phyloP scores from a whole-genome alignment of 2,329 filamentous ascomycete species.

The Cytospora chrysosperma region DNA sequence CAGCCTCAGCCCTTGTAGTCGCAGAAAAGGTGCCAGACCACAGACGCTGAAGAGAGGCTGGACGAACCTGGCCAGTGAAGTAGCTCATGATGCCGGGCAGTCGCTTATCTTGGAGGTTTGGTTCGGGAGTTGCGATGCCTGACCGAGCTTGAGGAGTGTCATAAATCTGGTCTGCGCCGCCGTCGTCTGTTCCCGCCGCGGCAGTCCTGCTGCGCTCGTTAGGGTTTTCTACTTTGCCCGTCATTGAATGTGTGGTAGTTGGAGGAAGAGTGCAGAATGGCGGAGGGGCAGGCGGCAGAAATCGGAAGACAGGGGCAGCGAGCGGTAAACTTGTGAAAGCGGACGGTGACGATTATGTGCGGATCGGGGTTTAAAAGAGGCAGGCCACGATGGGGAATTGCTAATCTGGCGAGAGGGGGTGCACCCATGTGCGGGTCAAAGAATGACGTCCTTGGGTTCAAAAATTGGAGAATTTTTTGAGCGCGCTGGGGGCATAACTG shows the following conservation, averaged over 20 bases:
- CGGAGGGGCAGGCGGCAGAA: conserved; percentile 24
- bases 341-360: conserved; percentile 25
- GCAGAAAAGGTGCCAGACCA: conserved; percentile 40
- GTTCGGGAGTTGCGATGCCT: conserved; percentile 88
- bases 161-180: conserved; percentile 73
- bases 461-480: conserved; percentile 23
- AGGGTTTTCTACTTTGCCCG: conserved; percentile 41
- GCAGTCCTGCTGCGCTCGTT: conserved; percentile 54
- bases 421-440: conserved; percentile 18
- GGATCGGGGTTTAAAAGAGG: conserved; percentile 24
- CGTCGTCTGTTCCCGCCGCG: conserved; percentile 59
- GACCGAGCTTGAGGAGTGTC: conserved; percentile 73
- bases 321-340: conserved; percentile 26
- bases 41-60: conserved; percentile 63
- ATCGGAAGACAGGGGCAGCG: conserved; percentile 26
- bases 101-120: conserved; percentile 91
- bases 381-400: conserved; percentile 23
- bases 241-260: conserved; percentile 23
- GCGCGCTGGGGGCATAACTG: conserved; percentile 13
- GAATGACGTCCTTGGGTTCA: conserved; percentile 20
- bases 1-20: conserved; percentile 39
- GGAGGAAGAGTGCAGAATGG: conserved; percentile 24
- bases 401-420: conserved; percentile 24
- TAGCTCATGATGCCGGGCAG: conserved; percentile 95
- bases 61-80: conserved; percentile 96